Percentiles rank a stretch among this genome's conserved stretches.
Conservation (phyloP, 202 grass and related monocot species). For the Digitaria exilis region DNA sequence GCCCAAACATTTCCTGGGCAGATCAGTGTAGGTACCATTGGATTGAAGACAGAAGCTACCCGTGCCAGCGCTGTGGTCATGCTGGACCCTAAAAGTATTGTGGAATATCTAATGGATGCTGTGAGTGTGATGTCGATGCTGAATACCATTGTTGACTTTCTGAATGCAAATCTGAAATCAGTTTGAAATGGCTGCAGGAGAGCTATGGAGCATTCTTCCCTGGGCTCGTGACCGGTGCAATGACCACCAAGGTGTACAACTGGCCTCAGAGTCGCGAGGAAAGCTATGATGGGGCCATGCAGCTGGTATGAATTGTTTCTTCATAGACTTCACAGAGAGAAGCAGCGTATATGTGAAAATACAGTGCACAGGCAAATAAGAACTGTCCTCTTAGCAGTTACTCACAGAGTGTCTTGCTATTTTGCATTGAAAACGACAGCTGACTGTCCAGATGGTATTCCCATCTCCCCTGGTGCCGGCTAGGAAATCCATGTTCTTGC, state of each 20-base stretch:
- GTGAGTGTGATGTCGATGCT: conserved; percentile 37
- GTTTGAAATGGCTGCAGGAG: conserved; percentile 43
- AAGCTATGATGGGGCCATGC: conserved; percentile 49
- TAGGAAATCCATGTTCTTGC: conserved; percentile 59
- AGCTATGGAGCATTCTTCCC: conserved; percentile 53
- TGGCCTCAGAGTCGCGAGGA: neutral
- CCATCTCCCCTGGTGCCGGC: conserved; percentile 53
- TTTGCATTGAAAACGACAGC: conserved; percentile 43
- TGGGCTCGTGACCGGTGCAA: conserved; percentile 39
- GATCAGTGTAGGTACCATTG: neutral
- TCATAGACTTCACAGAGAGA: neutral
- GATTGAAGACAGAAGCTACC: conserved; percentile 53
- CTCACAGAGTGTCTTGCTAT: conserved; percentile 9
- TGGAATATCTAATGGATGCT: conserved; percentile 54
- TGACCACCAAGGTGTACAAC: conserved; percentile 32
- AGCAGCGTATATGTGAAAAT: neutral
- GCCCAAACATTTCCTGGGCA: conserved; percentile 18
- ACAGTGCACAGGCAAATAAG: neutral
- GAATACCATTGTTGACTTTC: neutral
- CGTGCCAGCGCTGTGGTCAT: conserved; percentile 44
- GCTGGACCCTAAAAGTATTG: conserved; percentile 33
- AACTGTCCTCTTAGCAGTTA: neutral
- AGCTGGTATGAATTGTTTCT: conserved; percentile 52
- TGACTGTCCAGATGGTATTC: conserved; percentile 47
- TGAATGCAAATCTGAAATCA: conserved; percentile 14